Base-by-base conservation (phyloP, 2,329 filamentous ascomycete species). In the Ceratocystis diversiconidia region DNA sequence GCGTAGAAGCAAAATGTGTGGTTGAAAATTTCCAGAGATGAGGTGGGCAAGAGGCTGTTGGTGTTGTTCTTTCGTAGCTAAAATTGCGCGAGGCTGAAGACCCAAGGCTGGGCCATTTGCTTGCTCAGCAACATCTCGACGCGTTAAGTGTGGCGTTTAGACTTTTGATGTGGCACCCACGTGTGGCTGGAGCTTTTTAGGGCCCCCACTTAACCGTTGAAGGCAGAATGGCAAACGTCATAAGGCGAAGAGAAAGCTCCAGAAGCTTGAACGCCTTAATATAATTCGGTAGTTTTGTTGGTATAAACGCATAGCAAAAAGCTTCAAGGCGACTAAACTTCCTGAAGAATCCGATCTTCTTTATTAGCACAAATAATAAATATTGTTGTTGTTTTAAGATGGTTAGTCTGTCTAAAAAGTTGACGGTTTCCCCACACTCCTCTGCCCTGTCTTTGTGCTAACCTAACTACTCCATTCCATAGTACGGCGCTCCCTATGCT, bases 31-130 rank as follows among this genome's bases (percentile, higher is more conserved):
- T 43, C 32, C 2, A 43, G 25, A 30, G 64, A 46, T 41, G 60
- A 15, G n/a, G 78, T 46, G 75, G 74, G 66, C 71, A 73, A 65
- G 32, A 46, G 30, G 25, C 50, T 7, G 55, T n/a, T n/a, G 8
- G 22, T 41, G 36, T 41, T 41, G 36, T 59, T 36, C 32, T 6
- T 30, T 36, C 28, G 30, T 36, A 10, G 55, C 17, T 28, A 52
- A 62, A n/a, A 36, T 55, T 44, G 44, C 50, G 50, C 66, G 63
- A 67, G 66, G 66, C 66, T 67, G 60, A 15, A 44, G 36, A 63
- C 59, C 55, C 41, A 57, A 62, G 28, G 28, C 30, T 67, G 59
- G 25, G 12, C 3, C 10, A 41, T 15, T 15, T 12, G 12, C 36
- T 41, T 41, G 36, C 36, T 41, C 12, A 41, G 36, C 10, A 67